Percentiles rank a stretch among this genome's conserved stretches.
phyloP scores from a whole-genome alignment of 768 basidiomycete genomes.

The Harrya chromipes region DNA sequence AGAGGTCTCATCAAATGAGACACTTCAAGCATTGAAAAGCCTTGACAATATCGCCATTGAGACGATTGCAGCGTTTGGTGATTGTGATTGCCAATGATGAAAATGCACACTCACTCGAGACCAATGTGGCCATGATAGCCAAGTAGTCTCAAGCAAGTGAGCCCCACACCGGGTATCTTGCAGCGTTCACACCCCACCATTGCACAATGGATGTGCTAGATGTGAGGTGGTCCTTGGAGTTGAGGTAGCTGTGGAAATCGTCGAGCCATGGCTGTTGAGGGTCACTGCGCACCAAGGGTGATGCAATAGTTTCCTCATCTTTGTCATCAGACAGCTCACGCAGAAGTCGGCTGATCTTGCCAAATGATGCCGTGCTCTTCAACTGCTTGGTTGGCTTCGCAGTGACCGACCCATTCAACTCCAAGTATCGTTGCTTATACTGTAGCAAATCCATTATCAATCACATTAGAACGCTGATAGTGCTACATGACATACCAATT shows the following conservation, averaged over 20 bases:
- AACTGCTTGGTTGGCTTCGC: not conserved
- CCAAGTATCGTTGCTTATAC: too few species aligned
- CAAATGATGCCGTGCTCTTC: not conserved
- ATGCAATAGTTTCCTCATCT: constrained; percentile 7
- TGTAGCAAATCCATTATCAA: too few species aligned
- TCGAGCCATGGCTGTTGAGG: constrained; percentile 16
- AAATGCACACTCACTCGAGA: constrained; percentile 41
- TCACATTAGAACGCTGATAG: not conserved
- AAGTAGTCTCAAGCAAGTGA: constrained; percentile 38
- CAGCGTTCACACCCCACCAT: constrained; percentile 37
- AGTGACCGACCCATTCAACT: too few species aligned
- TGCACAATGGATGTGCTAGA: too few species aligned
- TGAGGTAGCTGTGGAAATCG: constrained; percentile 26
- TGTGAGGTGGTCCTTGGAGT: constrained; percentile 13
- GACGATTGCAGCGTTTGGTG: not conserved
- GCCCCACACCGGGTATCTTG: constrained; percentile 33
- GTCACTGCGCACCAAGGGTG: not conserved
- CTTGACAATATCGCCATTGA: not conserved
- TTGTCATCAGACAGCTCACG: constrained; percentile 3
- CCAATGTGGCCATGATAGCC: constrained; percentile 36
- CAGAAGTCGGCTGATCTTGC: not conserved
- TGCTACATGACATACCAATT: constrained; percentile 9
- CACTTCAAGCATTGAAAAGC: not conserved
- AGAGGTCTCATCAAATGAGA: not conserved
- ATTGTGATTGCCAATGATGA: constrained; percentile 14